Conservation (phyloP, 805 yeast genomes). For the Candida incommunis region DNA sequence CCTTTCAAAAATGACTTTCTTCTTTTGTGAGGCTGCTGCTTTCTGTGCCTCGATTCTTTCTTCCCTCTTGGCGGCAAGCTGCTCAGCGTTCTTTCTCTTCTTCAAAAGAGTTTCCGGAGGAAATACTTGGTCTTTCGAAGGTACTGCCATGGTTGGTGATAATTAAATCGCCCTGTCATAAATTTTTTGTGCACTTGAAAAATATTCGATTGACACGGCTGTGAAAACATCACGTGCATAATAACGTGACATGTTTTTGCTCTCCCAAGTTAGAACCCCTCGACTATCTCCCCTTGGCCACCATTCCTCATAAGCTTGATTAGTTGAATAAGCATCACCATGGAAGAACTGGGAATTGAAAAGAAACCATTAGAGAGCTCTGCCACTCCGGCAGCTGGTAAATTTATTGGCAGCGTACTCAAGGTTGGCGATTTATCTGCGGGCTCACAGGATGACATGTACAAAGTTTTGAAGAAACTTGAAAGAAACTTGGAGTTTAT, state of each 20-base stretch:
- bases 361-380: neutral
- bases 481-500: slow-evolving; percentile 83
- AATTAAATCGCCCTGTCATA: too few species aligned
- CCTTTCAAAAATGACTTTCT: slow-evolving; percentile 66
- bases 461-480: slow-evolving; percentile 70
- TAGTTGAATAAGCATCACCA: neutral
- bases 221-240: too few species aligned
- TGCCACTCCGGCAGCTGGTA: neutral
- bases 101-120: slow-evolving; percentile 46
- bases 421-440: neutral
- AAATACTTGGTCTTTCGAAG: slow-evolving; percentile 7
- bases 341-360: slow-evolving; percentile 1
- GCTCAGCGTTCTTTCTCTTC: slow-evolving; percentile 44
- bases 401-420: neutral
- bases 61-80: slow-evolving; percentile 41
- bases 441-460: slow-evolving; percentile 41
- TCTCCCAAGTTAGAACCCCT: too few species aligned
- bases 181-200: too few species aligned
- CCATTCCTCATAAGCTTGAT: neutral
- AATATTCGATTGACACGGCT: too few species aligned
- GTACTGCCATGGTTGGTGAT: neutral
- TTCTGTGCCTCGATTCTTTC: slow-evolving; percentile 30
- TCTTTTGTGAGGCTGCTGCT: slow-evolving; percentile 19
- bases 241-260: too few species aligned
- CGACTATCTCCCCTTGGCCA: too few species aligned